Percentiles rank a stretch among this genome's conserved stretches.
Conservation (phyloP, 163 green algal species). For the Coccomyxa subellipsoidea region DNA sequence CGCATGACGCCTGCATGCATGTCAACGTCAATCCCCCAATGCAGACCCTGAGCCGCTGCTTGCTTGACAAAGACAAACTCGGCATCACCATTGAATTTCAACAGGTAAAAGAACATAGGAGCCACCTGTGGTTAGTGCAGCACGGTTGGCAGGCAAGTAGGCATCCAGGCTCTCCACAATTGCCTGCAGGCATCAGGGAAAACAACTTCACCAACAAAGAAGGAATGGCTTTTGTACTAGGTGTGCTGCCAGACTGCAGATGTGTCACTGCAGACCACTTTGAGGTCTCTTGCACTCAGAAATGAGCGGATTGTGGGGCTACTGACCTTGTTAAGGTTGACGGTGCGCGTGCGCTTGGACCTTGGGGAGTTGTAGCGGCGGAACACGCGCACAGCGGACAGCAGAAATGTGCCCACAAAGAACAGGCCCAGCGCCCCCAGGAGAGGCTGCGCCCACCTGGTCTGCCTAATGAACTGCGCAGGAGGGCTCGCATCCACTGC, state of each 20-base stretch:
- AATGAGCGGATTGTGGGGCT: no score
- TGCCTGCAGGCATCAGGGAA: constrained; percentile 58
- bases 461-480: background rate
- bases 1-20: constrained; percentile 19
- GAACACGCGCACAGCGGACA: background rate
- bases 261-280: no score
- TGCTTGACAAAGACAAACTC: no score
- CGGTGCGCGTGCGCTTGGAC: constrained; percentile 4
- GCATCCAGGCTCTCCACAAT: constrained; percentile 66
- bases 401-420: background rate
- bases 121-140: background rate
- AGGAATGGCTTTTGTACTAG: no score
- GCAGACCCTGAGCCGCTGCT: no score
- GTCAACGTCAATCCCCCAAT: background rate
- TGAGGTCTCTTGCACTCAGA: no score
- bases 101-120: no score
- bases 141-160: constrained; percentile 61
- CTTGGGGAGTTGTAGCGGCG: background rate
- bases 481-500: background rate
- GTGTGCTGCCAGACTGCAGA: no score
- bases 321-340: constrained; percentile 6
- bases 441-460: background rate
- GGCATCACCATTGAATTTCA: no score
- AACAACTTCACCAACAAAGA: no score
- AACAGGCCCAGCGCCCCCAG: background rate